Base-by-base conservation (phyloP, 2,329 filamentous ascomycete species). In the Pseudogymnoascus sp. region DNA sequence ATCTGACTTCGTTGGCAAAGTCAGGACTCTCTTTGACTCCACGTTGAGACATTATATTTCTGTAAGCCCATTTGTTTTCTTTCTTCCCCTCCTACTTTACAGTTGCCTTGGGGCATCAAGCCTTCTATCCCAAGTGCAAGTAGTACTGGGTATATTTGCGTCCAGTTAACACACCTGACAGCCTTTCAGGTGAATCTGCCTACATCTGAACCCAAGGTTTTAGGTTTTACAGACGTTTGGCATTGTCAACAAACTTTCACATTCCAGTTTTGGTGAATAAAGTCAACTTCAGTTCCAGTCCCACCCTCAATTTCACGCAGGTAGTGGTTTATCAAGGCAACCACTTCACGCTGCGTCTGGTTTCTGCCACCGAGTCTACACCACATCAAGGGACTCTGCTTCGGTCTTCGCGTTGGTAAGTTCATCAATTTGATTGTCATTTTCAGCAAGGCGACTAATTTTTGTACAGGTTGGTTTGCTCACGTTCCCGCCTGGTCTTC, bases 1-100 rank as follows among this genome's bases (percentile, higher is more conserved):
- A 48, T 12, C 13, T 28, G 23, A 48, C 41, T 48, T 48, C 41
- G 41, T 48, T 48, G 41, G 41, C 41, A 48, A 48, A 48, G 41
- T 48, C 41, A 48, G 13, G 2, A 48, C 23, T 28, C 23, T 48
- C 41, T 48, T 48, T 48, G 1, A 48, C 8, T 48, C 2, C n/a
- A 28, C 23, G 1, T 41, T 28, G 26, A 6, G 10, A 28, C 41
- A 12, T 28, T 23, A 28, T 1, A 18, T 28, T 48, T 26, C 21
- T 1, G 13, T 12, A 18, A 15, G 19, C 18, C 8, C 5, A 48
- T 12, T 30, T 4, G 4, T 30, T 13, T 15, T 18, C n/a, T 5
- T 34, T 18, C 7, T 48, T 23, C 12, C n/a, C 23, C 23, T 26
- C 5, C 23, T 2, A 9, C 4, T 12, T 26, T 45, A 15, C 13